Conservation (phyloP, 2,329 filamentous ascomycete genomes). For the Orbilia javanica region DNA sequence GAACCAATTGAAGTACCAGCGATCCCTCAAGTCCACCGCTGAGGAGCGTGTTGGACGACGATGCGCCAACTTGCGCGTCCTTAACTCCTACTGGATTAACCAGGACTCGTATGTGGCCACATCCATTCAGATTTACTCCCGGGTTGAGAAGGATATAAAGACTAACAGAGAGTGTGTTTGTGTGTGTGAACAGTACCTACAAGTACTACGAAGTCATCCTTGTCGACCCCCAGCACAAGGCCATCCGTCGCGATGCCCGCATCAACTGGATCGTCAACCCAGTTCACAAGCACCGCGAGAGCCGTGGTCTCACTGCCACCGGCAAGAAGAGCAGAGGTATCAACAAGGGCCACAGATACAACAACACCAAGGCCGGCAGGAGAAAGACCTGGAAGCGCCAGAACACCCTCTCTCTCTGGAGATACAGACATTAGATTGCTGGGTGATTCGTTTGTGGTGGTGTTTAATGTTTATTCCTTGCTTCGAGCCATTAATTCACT, state of each 20-base stretch:
- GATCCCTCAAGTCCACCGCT: slow-evolving; percentile 95
- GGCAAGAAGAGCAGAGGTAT: slow-evolving; percentile 99
- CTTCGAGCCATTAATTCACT: slow-evolving; percentile 50
- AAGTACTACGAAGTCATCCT: slow-evolving; percentile 99
- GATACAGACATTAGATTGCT: slow-evolving; percentile 58
- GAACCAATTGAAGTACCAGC: slow-evolving; percentile 99
- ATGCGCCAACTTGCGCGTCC: slow-evolving; percentile 98
- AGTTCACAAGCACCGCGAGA: slow-evolving; percentile 99
- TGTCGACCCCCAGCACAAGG: slow-evolving; percentile 99
- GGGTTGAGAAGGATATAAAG: neutral
- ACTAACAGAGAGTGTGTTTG: slow-evolving; percentile 16
- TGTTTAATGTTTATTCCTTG: slow-evolving; percentile 48
- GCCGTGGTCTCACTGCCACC: slow-evolving; percentile 94
- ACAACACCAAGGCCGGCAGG: slow-evolving; percentile 95
- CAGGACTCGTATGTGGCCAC: slow-evolving; percentile 79
- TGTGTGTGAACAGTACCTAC: slow-evolving; percentile 76
- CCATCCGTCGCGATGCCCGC: slow-evolving; percentile 97
- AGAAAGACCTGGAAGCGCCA: slow-evolving; percentile 99
- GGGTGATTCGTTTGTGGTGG: slow-evolving; percentile 30
- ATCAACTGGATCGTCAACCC: slow-evolving; percentile 99
- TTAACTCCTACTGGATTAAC: slow-evolving; percentile 99
- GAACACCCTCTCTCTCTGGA: slow-evolving; percentile 98
- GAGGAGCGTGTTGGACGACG: slow-evolving; percentile 99
- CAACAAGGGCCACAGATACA: slow-evolving; percentile 99
- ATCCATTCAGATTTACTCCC: neutral